phyloP scores from a whole-genome alignment of 1,139 yeast species.

The Taiozyma onychis region DNA sequence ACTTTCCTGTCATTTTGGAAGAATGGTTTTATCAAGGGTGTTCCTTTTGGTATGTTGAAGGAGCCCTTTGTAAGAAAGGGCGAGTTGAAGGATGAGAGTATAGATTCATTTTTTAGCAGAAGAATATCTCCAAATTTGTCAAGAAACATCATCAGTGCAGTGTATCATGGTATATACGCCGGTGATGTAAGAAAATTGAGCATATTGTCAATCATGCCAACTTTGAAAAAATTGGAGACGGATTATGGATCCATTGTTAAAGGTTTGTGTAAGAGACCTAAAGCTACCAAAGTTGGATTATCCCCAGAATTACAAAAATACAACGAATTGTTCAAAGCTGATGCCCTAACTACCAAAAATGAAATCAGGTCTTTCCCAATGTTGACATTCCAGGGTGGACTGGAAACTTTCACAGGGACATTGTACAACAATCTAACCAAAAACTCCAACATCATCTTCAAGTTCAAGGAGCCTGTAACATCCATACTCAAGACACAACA shows the following conservation, averaged over 20 bases:
- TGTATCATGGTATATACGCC: slow-evolving; percentile 87
- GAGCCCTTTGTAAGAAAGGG: slow-evolving; percentile 30
- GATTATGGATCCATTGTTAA: slow-evolving; percentile 54
- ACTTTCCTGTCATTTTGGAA: slow-evolving; percentile 37
- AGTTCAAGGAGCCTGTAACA: slow-evolving; percentile 23
- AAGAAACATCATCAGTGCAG: slow-evolving; percentile 69
- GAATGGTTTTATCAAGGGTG: slow-evolving; percentile 41
- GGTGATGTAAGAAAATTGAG: slow-evolving; percentile 72
- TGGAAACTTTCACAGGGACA: slow-evolving; percentile 45
- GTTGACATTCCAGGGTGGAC: slow-evolving; percentile 46
- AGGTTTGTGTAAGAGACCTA: slow-evolving; percentile 25
- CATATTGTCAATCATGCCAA: slow-evolving; percentile 38
- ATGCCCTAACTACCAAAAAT: slow-evolving; percentile 32
- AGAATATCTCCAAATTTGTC: slow-evolving; percentile 62
- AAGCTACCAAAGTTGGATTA: slow-evolving; percentile 8
- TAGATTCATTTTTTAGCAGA: slow-evolving; percentile 60
- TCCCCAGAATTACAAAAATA: slow-evolving; percentile 14
- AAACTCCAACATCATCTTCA: slow-evolving; percentile 38
- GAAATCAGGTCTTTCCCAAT: slow-evolving; percentile 45
- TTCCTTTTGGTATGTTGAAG: slow-evolving; percentile 28
- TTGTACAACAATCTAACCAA: slow-evolving; percentile 32
- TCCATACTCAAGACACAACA: slow-evolving; percentile 8
- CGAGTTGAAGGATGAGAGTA: slow-evolving; percentile 54
- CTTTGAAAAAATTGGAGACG: slow-evolving; percentile 53
- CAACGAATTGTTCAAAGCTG: slow-evolving; percentile 3